Evolutionary conservation across 1,284 basidiomycete genomes (phyloP).

Genomic region (Entoloma clypeatum): DNA sequence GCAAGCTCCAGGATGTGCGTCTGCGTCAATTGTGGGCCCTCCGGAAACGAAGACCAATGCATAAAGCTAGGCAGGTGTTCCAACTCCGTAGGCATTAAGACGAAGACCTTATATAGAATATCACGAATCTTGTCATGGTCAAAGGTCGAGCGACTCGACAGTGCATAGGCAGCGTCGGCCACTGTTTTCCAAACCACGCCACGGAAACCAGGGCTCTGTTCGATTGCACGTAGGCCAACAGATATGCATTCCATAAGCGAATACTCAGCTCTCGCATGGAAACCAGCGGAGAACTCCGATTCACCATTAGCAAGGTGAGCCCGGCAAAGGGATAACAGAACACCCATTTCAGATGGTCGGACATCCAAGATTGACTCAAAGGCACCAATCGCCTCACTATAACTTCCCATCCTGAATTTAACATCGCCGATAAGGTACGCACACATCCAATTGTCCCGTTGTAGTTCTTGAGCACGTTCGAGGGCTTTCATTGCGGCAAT

Average conservation of each 20-base stretch:
- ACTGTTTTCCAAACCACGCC: conserved; percentile 84
- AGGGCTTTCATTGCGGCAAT: conserved; percentile 90
- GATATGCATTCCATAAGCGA: conserved; percentile 65
- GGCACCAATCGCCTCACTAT: conserved; percentile 68
- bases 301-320: conserved; percentile 73
- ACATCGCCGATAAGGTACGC: conserved; percentile 85
- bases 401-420: conserved; percentile 76
- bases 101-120: conserved; percentile 34
- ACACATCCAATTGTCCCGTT: conserved; percentile 80
- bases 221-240: conserved; percentile 54
- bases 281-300: conserved; percentile 65
- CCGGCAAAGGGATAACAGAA: conserved; percentile 73
- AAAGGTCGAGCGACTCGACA: conserved; percentile 48
- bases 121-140: conserved; percentile 38
- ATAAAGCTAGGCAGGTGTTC: conserved; percentile 43
- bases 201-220: conserved; percentile 58
- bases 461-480: conserved; percentile 65
- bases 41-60: conserved; percentile 27
- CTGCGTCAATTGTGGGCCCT: conserved; percentile 29
- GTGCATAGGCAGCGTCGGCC: conserved; percentile 72
- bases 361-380: conserved; percentile 58
- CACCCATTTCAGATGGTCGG: conserved; percentile 65
- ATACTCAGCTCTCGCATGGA: conserved; percentile 68
- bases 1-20: conserved; percentile 53
- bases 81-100: conserved; percentile 37